Evolutionary conservation across 768 basidiomycete species (phyloP).

Genomic region (Pisolithus microcarpus): DNA sequence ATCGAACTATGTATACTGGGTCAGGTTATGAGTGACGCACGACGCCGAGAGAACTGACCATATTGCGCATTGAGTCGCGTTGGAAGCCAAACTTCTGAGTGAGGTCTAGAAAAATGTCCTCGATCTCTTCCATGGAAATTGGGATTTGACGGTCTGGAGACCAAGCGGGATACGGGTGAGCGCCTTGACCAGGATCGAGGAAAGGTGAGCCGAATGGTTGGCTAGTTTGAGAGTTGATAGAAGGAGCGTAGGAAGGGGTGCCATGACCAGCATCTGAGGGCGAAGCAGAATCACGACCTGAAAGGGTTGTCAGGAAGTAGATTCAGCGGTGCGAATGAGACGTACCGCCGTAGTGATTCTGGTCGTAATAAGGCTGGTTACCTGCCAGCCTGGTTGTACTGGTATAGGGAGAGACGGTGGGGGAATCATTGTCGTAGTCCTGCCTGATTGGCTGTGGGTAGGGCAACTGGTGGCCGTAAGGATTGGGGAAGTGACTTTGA

Average conservation of each 20-base stretch:
- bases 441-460: conserved; percentile 28
- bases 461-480: conserved; percentile 14
- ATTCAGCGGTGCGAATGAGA: conserved; percentile 1
- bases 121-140: conserved; percentile 96
- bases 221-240: conserved; percentile 56
- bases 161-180: conserved; percentile 93
- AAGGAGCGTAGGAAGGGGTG: conserved; percentile 45
- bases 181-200: conserved; percentile 45
- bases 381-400: conserved; percentile 51
- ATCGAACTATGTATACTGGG: conserved; percentile 66
- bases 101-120: conserved; percentile 96
- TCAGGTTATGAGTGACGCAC: neutral
- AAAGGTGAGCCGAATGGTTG: conserved; percentile 53
- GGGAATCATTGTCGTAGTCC: conserved; percentile 43
- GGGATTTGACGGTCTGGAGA: conserved; percentile 87
- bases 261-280: conserved; percentile 26
- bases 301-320: conserved; percentile 2
- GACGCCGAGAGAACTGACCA: conserved; percentile 41
- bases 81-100: conserved; percentile 99
- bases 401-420: conserved; percentile 49
- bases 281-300: conserved; percentile 14
- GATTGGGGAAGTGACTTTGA: conserved; percentile 23
- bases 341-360: conserved; percentile 17
- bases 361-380: conserved; percentile 30
- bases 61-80: conserved; percentile 92